Evolutionary conservation across 176 grass and related monocot genomes (phyloP).

Genomic region (Oryza australiensis): DNA sequence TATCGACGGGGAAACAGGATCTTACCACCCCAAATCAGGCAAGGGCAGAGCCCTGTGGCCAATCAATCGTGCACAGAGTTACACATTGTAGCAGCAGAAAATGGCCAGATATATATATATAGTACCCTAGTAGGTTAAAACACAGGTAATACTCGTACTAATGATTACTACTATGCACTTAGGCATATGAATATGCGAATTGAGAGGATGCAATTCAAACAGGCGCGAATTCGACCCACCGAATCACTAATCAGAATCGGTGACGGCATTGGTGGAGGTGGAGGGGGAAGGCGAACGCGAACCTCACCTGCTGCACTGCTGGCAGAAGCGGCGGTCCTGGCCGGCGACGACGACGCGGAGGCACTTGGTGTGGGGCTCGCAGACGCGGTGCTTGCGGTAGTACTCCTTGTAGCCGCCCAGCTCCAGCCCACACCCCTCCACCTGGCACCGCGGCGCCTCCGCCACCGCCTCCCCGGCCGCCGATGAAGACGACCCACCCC

Average conservation of each 20-base stretch:
- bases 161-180: not conserved
- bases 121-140: too few species aligned
- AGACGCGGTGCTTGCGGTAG: constrained; percentile 67
- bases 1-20: not conserved
- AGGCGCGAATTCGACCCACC: not conserved
- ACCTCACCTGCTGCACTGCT: constrained; percentile 68
- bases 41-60: not conserved
- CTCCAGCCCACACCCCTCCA: constrained; percentile 55
- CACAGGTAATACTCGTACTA: not conserved
- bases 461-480: not conserved
- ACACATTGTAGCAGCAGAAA: not conserved
- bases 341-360: constrained; percentile 55
- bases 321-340: constrained; percentile 63
- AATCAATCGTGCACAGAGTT: not conserved
- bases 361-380: constrained; percentile 61
- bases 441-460: constrained; percentile 46
- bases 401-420: constrained; percentile 59
- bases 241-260: not conserved
- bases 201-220: too few species aligned
- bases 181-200: too few species aligned
- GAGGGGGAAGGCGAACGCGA: too few species aligned
- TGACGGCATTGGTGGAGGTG: not conserved
- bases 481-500: not conserved
- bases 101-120: not conserved
- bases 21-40: not conserved